A percentile compares a stretch with the other conserved stretches of the same genome.
Conservation (phyloP, 768 basidiomycete species). For the Collybiopsis confluens region DNA sequence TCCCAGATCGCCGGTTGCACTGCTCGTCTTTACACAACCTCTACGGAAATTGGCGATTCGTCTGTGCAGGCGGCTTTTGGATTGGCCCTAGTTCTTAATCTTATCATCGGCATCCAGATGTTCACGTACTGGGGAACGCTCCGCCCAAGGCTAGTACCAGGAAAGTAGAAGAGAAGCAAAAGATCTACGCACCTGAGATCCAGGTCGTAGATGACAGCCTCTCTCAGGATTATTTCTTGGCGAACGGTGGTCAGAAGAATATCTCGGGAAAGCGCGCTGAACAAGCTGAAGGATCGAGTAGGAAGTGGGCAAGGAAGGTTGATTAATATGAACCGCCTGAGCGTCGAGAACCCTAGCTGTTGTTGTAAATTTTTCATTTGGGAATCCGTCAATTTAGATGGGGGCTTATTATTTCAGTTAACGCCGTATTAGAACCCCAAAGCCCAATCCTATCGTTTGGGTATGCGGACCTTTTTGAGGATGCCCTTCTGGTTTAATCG, state of each 20-base stretch:
- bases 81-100: conserved; percentile 57
- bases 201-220: not conserved
- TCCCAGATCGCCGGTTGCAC: conserved; percentile 86
- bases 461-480: too few species aligned
- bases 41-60: conserved; percentile 80
- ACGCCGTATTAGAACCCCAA: too few species aligned
- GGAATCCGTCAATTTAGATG: not conserved
- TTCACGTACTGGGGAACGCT: conserved; percentile 49
- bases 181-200: not conserved
- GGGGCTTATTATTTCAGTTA: too few species aligned
- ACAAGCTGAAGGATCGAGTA: conserved; percentile 2
- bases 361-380: not conserved
- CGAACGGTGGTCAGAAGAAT: not conserved
- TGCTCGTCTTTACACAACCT: conserved; percentile 90
- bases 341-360: too few species aligned
- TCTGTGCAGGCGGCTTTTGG: conserved; percentile 76
- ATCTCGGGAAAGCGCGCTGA: not conserved
- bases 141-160: not conserved
- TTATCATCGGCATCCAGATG: conserved; percentile 62
- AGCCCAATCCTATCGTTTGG: too few species aligned
- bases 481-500: too few species aligned
- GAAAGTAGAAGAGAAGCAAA: not conserved
- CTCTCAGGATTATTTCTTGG: conserved; percentile 1
- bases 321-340: too few species aligned
- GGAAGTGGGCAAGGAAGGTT: conserved; percentile 4